Conservation (phyloP, 495 filamentous ascomycete genomes). For the Penicillium verhagenii region DNA sequence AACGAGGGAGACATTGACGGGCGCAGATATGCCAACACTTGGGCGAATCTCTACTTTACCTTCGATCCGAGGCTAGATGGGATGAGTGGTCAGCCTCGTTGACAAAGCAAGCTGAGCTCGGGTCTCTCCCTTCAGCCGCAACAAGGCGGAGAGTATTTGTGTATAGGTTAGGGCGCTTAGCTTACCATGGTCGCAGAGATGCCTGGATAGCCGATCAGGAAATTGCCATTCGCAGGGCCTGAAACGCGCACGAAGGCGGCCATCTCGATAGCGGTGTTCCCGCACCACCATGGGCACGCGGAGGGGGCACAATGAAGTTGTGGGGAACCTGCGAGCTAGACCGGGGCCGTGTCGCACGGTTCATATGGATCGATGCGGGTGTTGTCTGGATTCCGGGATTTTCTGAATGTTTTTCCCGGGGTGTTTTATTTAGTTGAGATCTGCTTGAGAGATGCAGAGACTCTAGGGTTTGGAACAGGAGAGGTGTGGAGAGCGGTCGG, state of each 20-base stretch:
- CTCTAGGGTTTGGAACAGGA: neutral
- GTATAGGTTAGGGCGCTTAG: conserved; percentile 54
- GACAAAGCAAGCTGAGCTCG: neutral
- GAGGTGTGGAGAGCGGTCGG: conserved; percentile 6
- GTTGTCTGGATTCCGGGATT: neutral
- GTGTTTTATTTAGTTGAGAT: neutral
- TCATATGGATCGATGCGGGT: conserved; percentile 31
- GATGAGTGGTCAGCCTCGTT: conserved; percentile 1
- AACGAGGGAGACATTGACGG: conserved; percentile 88
- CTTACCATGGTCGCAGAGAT: conserved; percentile 96
- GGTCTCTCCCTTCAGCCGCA: neutral
- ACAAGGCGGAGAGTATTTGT: neutral
- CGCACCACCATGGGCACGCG: conserved; percentile 48
- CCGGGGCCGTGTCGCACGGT: conserved; percentile 25
- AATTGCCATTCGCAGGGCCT: conserved; percentile 95
- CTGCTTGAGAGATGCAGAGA: neutral
- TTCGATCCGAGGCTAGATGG: conserved; percentile 83
- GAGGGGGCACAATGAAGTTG: conserved; percentile 31
- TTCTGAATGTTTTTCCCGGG: too few relatives aligned
- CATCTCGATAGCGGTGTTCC: conserved; percentile 52
- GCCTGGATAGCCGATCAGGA: conserved; percentile 93
- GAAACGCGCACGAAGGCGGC: conserved; percentile 95
- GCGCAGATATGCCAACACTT: conserved; percentile 73
- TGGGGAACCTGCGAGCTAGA: conserved; percentile 34
- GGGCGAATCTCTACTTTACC: conserved; percentile 98